Evolutionary conservation across 1,139 yeast genomes (phyloP), one percentile per base, ranked within the genome.

Genomic region (Candida neerlandica): DNA sequence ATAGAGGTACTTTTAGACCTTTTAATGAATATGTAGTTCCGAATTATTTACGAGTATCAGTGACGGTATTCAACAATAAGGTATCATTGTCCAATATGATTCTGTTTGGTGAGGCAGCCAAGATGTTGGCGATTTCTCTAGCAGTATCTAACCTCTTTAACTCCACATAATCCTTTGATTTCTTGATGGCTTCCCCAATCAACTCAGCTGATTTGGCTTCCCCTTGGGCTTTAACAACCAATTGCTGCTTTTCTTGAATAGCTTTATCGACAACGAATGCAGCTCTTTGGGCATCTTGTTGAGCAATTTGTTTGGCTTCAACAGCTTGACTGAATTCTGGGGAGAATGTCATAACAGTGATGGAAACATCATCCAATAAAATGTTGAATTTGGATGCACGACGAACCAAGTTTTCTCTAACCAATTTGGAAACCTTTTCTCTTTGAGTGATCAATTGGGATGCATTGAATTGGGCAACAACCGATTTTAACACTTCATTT

Each of bases 261-360:
- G 99, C 99, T 66, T 92, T 89, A 70, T 94, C 99, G 48, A 94
- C 99, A 46, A 94, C 78, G 60, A 92, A 95, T 0, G 98, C 97
- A 12, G 99, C 98, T 69, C 96, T 85, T 74, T 94, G 97, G 27
- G 99, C 98, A 68, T 94, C 99, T 75, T 94, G 99, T 72, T 95
- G 99, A 33, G 99, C 99, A 69, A 94, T 94, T 75, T 94, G 99
- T 73, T 94, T 94, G 52, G 97, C 96, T 74, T 94, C 99, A 47
- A 94, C 99, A 2, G 99, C 99, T 44, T 87, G 85, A 48, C 98
- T 92, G 70, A 94, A 94, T 70, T 94, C 99, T 23, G 99, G 99
- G 3, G 96, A 89, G 70, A 94, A 94, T 1, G 97, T 89, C 97
- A 94, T 95, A 63, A 76, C 89, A 2, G 98, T 94, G 65, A 92